Conservation (phyloP, 306 rosid species). For the Vachellia pachyceras region DNA sequence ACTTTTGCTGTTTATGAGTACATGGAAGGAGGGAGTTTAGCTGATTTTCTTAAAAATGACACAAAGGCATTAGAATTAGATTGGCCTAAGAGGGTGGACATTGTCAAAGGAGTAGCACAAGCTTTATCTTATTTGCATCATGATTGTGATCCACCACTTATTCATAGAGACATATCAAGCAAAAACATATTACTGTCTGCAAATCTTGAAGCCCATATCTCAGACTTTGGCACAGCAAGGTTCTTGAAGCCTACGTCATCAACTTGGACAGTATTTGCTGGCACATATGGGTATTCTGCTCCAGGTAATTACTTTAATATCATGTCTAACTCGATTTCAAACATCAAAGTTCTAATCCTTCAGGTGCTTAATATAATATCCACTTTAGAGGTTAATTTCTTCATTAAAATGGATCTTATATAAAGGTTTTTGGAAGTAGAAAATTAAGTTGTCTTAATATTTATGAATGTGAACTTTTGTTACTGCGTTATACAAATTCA, state of each 20-base stretch:
- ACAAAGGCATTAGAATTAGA: background rate
- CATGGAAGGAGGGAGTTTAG: conserved; percentile 3
- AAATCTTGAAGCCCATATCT: background rate
- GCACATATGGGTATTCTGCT: conserved; percentile 15
- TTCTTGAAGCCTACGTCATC: background rate
- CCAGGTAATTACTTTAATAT: no score
- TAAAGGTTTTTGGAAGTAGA: no score
- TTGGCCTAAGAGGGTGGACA: background rate
- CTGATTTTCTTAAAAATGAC: background rate
- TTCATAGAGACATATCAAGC: conserved; percentile 31
- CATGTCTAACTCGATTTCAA: no score
- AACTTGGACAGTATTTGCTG: conserved; percentile 17
- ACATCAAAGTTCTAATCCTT: no score
- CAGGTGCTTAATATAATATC: no score
- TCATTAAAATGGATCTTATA: no score
- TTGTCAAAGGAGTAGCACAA: background rate
- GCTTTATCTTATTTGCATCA: background rate
- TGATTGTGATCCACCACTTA: background rate
- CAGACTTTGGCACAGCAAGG: no score
- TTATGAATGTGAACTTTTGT: no score
- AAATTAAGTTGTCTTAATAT: no score
- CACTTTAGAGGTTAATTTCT: no score
- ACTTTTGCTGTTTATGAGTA: background rate
- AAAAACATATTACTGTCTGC: conserved; percentile 30
- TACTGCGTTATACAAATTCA: no score